These are phyloP conservation scores for Tephrocybe sp. DNA, from an alignment of 768 basidiomycete species.

Conservation along the genomic window DNA sequence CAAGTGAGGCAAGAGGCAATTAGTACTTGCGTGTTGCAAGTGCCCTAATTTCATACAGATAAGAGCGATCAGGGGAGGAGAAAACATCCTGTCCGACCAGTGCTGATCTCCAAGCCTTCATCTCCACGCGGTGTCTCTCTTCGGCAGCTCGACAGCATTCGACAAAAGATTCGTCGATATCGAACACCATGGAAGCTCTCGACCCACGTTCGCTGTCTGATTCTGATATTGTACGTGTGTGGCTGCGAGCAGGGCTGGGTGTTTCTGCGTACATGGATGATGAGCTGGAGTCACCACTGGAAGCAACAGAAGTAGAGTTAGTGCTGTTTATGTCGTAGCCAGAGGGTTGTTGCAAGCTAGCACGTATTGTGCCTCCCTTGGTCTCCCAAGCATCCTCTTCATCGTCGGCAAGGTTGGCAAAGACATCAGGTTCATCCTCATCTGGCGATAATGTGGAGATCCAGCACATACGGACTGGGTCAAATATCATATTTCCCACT, in stretches of 20 bases:
- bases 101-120: conserved; percentile 71
- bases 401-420: conserved; percentile 88
- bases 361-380: conserved; percentile 79
- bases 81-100: conserved; percentile 36
- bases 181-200: conserved; percentile 73
- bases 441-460: conserved; percentile 81
- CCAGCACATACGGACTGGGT: conserved; percentile 94
- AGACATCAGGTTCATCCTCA: conserved; percentile 95
- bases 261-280: conserved; percentile 34
- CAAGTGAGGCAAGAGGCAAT: conserved; percentile 21
- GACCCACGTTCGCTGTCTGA: conserved; percentile 79
- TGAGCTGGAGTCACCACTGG: conserved; percentile 21
- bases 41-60: conserved; percentile 79
- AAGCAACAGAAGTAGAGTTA: conserved; percentile 26
- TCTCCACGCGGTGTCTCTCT: conserved; percentile 77
- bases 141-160: conserved; percentile 74
- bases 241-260: conserved; percentile 61
- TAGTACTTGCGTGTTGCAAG: conserved; percentile 83
- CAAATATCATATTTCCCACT: conserved; percentile 98
- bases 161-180: conserved; percentile 74
- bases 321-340: conserved; percentile 32
- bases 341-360: conserved; percentile 38
- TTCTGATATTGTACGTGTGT: conserved; percentile 67
- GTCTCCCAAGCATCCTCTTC: conserved; percentile 81
- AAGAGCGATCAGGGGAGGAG: conserved; percentile 54